Percentiles rank a stretch among this genome's conserved stretches.
These are phyloP conservation scores for Rasamsonia emersonii DNA, from an alignment of 2,329 filamentous ascomycete genomes.

Conservation along the genomic window DNA sequence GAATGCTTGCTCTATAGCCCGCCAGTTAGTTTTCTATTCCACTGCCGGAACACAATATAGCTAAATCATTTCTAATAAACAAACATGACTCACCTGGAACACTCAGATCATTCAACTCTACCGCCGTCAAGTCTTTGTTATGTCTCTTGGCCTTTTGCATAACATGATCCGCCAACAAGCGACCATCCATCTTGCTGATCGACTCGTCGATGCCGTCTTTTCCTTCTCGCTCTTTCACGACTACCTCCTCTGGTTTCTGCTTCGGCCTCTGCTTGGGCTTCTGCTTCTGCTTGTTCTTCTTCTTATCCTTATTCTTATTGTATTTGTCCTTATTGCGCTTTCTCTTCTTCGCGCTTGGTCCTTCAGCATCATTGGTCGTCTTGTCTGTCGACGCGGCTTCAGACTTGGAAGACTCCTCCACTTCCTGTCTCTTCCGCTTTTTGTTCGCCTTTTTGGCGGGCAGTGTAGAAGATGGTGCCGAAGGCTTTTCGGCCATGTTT, in stretches of 20 bases:
- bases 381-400: conserved; percentile 13
- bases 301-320: conserved; percentile 17
- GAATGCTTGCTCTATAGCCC: conserved; percentile 57
- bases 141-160: conserved; percentile 70
- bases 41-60: neutral
- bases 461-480: conserved; percentile 16
- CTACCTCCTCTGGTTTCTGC: conserved; percentile 1
- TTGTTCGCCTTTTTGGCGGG: conserved; percentile 25
- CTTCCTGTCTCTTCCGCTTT: conserved; percentile 33
- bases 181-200: conserved; percentile 73
- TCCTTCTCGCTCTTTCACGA: conserved; percentile 40
- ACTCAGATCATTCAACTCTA: conserved; percentile 77
- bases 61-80: neutral
- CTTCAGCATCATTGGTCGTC: conserved; percentile 15
- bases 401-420: conserved; percentile 19
- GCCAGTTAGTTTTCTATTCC: neutral
- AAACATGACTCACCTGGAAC: conserved; percentile 55
- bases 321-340: conserved; percentile 15
- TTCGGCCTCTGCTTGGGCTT: conserved; percentile 15
- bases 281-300: conserved; percentile 15
- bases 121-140: conserved; percentile 67
- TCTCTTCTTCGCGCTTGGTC: conserved; percentile 22
- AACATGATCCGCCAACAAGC: conserved; percentile 76
- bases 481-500: conserved; percentile 15
- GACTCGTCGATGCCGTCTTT: conserved; percentile 70